Evolutionary conservation across 2,329 filamentous ascomycete genomes (phyloP).

Genomic region (Pestalotiopsis sp.): DNA sequence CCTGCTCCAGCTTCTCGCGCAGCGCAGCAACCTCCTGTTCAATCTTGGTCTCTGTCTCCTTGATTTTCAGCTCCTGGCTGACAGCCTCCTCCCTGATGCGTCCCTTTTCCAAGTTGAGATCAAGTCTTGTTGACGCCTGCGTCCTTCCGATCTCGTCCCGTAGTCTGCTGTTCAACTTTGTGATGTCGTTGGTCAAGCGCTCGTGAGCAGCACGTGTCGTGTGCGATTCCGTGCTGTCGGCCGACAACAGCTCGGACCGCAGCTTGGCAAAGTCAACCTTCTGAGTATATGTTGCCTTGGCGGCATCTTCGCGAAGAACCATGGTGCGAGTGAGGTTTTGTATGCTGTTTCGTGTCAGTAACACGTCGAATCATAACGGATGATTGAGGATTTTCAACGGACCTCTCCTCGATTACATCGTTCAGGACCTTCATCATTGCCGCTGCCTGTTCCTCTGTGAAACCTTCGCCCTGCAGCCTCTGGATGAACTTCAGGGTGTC

Average conservation of each 20-base stretch:
- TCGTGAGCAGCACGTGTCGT: slow-evolving; percentile 90
- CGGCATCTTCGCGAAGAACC: slow-evolving; percentile 93
- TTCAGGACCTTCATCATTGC: slow-evolving; percentile 99
- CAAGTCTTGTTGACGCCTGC: slow-evolving; percentile 87
- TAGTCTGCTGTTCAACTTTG: slow-evolving; percentile 86
- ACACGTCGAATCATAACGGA: not conserved
- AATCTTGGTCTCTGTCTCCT: slow-evolving; percentile 97
- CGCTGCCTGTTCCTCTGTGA: slow-evolving; percentile 91
- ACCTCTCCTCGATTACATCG: slow-evolving; percentile 96
- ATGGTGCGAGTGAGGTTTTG: slow-evolving; percentile 97
- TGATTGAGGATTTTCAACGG: slow-evolving; percentile 12
- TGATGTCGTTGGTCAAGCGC: slow-evolving; percentile 89
- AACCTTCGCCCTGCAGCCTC: slow-evolving; percentile 84
- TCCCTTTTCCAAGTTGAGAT: slow-evolving; percentile 95
- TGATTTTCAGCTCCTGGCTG: slow-evolving; percentile 95
- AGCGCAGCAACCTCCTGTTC: slow-evolving; percentile 94
- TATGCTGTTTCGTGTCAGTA: slow-evolving; percentile 59
- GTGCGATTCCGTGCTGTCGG: slow-evolving; percentile 88
- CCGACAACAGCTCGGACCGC: slow-evolving; percentile 65
- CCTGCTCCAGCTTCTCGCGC: slow-evolving; percentile 89
- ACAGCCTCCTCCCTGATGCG: slow-evolving; percentile 95
- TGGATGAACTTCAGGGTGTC: slow-evolving; percentile 98
- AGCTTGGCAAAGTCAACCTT: slow-evolving; percentile 27
- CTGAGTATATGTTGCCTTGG: slow-evolving; percentile 74
- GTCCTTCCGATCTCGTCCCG: slow-evolving; percentile 94